Base-by-base conservation (phyloP, 164 flowering plant genomes). In the Buxus sempervirens region DNA sequence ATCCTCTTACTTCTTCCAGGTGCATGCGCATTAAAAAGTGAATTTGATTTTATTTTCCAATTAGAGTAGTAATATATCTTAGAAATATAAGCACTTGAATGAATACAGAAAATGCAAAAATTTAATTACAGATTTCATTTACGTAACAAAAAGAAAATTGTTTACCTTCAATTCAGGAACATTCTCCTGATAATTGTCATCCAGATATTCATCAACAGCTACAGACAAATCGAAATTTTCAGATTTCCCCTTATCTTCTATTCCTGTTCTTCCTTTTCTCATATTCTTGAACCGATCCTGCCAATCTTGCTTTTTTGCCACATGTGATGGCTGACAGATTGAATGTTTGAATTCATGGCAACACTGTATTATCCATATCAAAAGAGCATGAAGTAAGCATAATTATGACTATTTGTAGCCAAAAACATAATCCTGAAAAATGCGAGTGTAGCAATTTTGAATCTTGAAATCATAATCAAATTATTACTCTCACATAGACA, bases 231-330 rank as follows among this genome's bases (percentile, higher is more conserved):
- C 59, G 36, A 81, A 72, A 67, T 76, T 72, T 23, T 81, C 85
- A 70, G 67, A 59, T 73, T 81, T 83, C 54, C 80, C 86, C 26
- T 75, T 49, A 54, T 82, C 85, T 41, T 82, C 88, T 27, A 32
- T 75, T 58, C 75, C 88, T 76, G 73, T 82, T 60, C 72, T 85
- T 53, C 88, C 86, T 60, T 70, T 79, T 62, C 86, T 73, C 22
- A 88, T 78, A 68, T 79, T 93, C 79, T 75, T 84, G 9, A 93
- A 76, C 62, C 84, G 78, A 54, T 85, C 88, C 24, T 89, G 92
- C 97, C 97, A 93, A 59, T 88, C 97, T 48, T 82, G 83, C 75
- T 83, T 91, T 63, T 78, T 81, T 70, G 82, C 83, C 68, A 81
- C 64, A 19, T 76, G 79, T 48, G 78, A 22, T n/a, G 86, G 83